Evolutionary conservation across 345 rosid genomes (phyloP).

Genomic region (Eucalyptus viminalis): DNA sequence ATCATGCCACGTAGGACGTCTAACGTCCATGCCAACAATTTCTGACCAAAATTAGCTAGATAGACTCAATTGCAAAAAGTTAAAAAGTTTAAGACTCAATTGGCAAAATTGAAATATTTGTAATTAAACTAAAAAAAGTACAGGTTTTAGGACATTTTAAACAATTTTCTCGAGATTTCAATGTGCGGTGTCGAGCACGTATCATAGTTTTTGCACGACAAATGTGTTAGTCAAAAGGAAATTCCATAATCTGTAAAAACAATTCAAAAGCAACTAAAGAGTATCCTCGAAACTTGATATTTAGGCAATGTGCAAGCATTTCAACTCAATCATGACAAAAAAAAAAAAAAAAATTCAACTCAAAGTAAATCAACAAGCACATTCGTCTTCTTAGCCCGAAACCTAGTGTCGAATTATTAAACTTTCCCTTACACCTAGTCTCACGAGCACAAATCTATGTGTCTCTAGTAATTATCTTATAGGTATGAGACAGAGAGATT

Average conservation of each 20-base stretch:
- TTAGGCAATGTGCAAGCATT: neutral
- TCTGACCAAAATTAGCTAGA: rapidly evolving
- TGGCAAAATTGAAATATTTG: too few species aligned
- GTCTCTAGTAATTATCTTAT: neutral
- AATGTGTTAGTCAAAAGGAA: neutral
- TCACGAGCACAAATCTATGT: neutral
- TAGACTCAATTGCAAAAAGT: too few species aligned
- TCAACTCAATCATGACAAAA: too few species aligned
- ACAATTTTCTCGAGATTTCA: too few species aligned
- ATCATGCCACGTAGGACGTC: rapidly evolving
- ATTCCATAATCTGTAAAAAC: neutral
- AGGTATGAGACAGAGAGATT: neutral
- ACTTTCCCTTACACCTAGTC: neutral
- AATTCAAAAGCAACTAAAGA: neutral
- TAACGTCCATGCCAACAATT: rapidly evolving
- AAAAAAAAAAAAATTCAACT: neutral
- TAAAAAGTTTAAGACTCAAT: too few species aligned
- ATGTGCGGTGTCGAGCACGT: neutral
- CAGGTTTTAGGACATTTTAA: too few species aligned
- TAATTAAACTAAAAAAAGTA: rapidly evolving
- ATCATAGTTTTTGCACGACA: neutral
- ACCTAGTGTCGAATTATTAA: neutral
- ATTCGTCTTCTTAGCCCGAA: neutral
- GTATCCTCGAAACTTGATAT: neutral
- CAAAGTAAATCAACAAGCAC: neutral